Evolutionary conservation across 228 moss, liverwort and hornwort genomes (phyloP).

Genomic region (Sphagnum fallax): DNA sequence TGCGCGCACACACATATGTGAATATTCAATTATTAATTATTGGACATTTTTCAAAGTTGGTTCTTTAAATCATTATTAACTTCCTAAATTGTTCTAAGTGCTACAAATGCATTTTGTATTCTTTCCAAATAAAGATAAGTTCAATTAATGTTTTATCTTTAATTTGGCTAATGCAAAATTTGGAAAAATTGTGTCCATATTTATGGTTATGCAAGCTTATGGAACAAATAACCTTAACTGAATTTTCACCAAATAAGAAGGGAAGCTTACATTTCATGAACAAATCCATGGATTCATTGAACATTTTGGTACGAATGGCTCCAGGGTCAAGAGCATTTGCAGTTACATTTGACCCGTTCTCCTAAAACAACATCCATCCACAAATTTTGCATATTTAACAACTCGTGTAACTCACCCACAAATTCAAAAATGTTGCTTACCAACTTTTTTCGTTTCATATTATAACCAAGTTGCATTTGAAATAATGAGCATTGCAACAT

Average conservation of each 20-base stretch:
- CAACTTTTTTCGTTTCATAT: too few relatives aligned
- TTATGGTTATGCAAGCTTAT: not conserved
- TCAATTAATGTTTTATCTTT: not conserved
- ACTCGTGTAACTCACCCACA: not conserved
- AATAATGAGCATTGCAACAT: not conserved
- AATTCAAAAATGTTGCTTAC: not conserved
- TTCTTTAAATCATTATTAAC: too few relatives aligned
- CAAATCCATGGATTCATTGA: constrained; percentile 24
- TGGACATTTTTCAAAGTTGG: too few relatives aligned
- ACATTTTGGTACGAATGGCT: constrained; percentile 23
- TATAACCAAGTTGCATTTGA: not conserved
- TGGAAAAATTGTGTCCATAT: not conserved
- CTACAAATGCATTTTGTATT: too few relatives aligned
- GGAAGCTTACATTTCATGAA: too few relatives aligned
- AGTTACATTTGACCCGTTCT: constrained; percentile 43
- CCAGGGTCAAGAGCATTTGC: constrained; percentile 44
- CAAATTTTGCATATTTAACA: not conserved
- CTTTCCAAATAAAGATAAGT: not conserved
- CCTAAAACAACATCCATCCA: constrained; percentile 8
- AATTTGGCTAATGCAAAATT: not conserved
- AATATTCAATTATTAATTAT: too few relatives aligned
- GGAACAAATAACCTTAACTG: constrained; percentile 16
- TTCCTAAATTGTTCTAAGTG: too few relatives aligned
- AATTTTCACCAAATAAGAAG: too few relatives aligned
- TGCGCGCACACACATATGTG: too few relatives aligned